Conservation (phyloP, 139 green algal genomes). For the Chlamydomonas sphaeroides region DNA sequence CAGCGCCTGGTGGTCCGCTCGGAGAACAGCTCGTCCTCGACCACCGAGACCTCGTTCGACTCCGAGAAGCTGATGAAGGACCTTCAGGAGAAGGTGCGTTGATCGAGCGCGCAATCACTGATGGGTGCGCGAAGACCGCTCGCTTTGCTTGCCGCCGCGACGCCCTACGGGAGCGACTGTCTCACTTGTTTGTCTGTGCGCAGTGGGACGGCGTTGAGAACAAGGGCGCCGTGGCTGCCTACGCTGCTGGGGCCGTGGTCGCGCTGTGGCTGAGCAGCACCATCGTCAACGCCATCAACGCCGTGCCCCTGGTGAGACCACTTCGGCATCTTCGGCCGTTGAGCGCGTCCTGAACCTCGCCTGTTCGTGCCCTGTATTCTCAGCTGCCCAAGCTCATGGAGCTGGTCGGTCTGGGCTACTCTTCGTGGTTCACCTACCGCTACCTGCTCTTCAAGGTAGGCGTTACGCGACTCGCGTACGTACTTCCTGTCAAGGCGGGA, state of each 20-base stretch:
- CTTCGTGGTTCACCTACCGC: conserved; percentile 97
- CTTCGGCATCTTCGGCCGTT: too few relatives aligned
- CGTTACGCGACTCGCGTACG: too few relatives aligned
- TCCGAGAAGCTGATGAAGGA: conserved; percentile 80
- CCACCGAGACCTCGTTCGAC: conserved; percentile 45
- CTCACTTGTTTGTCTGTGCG: background rate
- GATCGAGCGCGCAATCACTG: too few relatives aligned
- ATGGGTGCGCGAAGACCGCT: too few relatives aligned
- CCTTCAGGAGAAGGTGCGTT: conserved; percentile 75
- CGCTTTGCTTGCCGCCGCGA: too few relatives aligned
- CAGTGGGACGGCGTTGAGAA: conserved; percentile 91
- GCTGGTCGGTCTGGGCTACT: conserved; percentile 97
- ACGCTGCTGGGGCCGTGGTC: conserved; percentile 84
- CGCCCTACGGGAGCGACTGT: too few relatives aligned
- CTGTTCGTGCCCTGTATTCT: background rate
- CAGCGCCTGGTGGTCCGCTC: conserved; percentile 38
- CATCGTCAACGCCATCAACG: conserved; percentile 92
- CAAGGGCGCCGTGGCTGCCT: conserved; percentile 91
- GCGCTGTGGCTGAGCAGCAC: conserved; percentile 90
- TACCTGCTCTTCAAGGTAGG: conserved; percentile 99
- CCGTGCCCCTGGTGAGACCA: conserved; percentile 86
- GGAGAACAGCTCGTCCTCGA: background rate
- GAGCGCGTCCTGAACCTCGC: background rate
- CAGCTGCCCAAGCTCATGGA: conserved; percentile 98
- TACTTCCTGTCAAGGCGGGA: too few relatives aligned